Conservation (phyloP, 2,329 filamentous ascomycete genomes). For the Colletotrichum incanum region DNA sequence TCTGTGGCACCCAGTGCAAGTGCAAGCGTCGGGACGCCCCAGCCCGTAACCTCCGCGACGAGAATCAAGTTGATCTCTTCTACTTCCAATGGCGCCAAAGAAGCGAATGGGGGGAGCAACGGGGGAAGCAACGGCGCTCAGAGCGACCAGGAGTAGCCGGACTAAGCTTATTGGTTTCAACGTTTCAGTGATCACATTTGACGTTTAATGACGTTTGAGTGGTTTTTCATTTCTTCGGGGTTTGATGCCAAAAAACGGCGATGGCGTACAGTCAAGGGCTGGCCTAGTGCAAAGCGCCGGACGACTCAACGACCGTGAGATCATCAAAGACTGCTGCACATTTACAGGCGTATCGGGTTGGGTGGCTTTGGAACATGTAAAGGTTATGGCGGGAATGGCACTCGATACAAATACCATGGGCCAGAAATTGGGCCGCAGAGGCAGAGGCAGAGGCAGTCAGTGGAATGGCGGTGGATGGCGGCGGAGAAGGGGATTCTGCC, state of each 20-base stretch:
- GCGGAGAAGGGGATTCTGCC: slow-evolving; percentile 1
- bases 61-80: slow-evolving; percentile 79
- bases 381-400: slow-evolving; percentile 43
- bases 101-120: slow-evolving; percentile 43
- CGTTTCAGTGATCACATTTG: slow-evolving; percentile 33
- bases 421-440: slow-evolving; percentile 35
- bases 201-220: slow-evolving; percentile 29
- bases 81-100: slow-evolving; percentile 53
- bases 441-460: slow-evolving; percentile 4
- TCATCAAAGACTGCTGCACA: slow-evolving; percentile 33
- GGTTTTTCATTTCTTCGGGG: slow-evolving; percentile 7
- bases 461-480: slow-evolving; percentile 16
- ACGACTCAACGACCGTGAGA: slow-evolving; percentile 19
- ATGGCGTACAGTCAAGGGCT: slow-evolving; percentile 24
- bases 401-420: slow-evolving; percentile 49
- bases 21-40: slow-evolving; percentile 75
- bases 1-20: slow-evolving; percentile 63
- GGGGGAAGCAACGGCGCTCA: slow-evolving; percentile 57
- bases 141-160: slow-evolving; percentile 68
- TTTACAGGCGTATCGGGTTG: slow-evolving; percentile 40
- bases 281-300: slow-evolving; percentile 13
- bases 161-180: slow-evolving; percentile 6
- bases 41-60: slow-evolving; percentile 69
- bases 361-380: slow-evolving; percentile 45
- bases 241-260: slow-evolving; percentile 44